Percentiles rank a stretch among this genome's conserved stretches.
These are phyloP conservation scores for Aphanomyces stellatus DNA, from an alignment of 352 stramenopile species.

Conservation along the genomic window DNA sequence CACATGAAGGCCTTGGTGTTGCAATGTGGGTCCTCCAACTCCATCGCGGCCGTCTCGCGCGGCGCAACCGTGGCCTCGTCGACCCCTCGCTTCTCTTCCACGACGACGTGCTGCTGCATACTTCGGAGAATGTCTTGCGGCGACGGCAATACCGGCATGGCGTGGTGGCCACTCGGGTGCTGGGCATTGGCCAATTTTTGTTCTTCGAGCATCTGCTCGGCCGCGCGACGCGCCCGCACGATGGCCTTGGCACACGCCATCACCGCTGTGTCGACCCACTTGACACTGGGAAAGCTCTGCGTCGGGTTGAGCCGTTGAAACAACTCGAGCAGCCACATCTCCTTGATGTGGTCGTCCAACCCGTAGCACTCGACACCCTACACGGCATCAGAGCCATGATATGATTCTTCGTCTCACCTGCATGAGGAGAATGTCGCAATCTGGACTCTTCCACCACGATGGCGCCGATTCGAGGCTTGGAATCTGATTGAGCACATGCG, in stretches of 20 bases:
- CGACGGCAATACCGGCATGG: too few relatives aligned
- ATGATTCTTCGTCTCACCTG: slow-evolving; percentile 31
- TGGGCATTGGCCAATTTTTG: neutral
- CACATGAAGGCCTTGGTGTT: slow-evolving; percentile 13
- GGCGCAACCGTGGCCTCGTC: neutral
- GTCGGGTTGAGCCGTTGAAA: slow-evolving; percentile 43
- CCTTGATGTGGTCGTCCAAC: slow-evolving; percentile 51
- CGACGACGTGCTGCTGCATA: too few relatives aligned
- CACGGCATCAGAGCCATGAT: neutral
- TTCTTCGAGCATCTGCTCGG: neutral
- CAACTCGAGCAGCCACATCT: slow-evolving; percentile 59
- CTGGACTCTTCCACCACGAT: slow-evolving; percentile 63
- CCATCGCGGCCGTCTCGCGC: neutral
- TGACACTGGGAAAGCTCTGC: slow-evolving; percentile 38
- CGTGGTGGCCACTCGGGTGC: too few relatives aligned
- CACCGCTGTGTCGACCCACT: slow-evolving; percentile 63
- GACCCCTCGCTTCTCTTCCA: neutral
- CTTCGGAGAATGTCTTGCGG: too few relatives aligned
- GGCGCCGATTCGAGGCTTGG: slow-evolving; percentile 29
- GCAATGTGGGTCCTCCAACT: slow-evolving; percentile 2
- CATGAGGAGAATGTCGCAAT: slow-evolving; percentile 70
- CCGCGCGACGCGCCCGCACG: neutral
- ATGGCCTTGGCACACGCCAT: slow-evolving; percentile 3
- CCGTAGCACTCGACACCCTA: slow-evolving; percentile 71
- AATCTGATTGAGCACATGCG: slow-evolving; percentile 30